Base-by-base conservation (phyloP, 352 stramenopile species). In the Blastocystis sp. region DNA sequence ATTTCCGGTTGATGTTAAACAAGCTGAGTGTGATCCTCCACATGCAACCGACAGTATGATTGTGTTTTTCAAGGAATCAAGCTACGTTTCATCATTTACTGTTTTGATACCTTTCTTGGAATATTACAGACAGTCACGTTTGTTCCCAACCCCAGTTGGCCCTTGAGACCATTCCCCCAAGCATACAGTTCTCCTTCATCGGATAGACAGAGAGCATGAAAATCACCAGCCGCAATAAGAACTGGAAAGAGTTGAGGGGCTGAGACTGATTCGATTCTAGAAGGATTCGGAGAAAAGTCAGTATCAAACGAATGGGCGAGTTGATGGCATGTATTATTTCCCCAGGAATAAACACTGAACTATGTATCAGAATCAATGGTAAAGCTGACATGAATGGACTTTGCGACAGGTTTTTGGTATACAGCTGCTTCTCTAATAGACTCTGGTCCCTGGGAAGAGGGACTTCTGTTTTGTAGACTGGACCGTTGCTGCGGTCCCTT, bases 31-130 rank as follows among this genome's bases (percentile, higher is more conserved):
- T 12, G 89, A 71, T 1, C 69, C 75, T 0, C 92, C 92, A 67
- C 91, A 93, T 0, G 89, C 87, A 4, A 93, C 78, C 0, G 89
- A 90, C 5, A 56, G 49, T 9, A 93, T 88, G 78, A 69, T 89
- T 71, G 16, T 87, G 49, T 37, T 27, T 16, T 65, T 35, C 11
- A 91, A 63, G n/a, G 61, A 49, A 81, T 39, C 14, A 12, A 85
- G 4, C 56, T 89, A 78, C 52, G 73, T 4, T 19, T 78, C 51
- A 37, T 19, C 56, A 85, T 16, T 35, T 21, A 51, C 46, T 42
- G 73, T 65, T 39, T 78, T 9, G 88, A 32, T 63, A 66, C 88
- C 89, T 90, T 89, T 92, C 4, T 67, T 89, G 61, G 19, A 81
- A 16, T 56, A 7, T 29, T 69, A 42, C 19, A 54, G 27, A 57